Evolutionary conservation across 75 land plant genomes (phyloP).

Genomic region (Cunninghamia lanceolata): DNA sequence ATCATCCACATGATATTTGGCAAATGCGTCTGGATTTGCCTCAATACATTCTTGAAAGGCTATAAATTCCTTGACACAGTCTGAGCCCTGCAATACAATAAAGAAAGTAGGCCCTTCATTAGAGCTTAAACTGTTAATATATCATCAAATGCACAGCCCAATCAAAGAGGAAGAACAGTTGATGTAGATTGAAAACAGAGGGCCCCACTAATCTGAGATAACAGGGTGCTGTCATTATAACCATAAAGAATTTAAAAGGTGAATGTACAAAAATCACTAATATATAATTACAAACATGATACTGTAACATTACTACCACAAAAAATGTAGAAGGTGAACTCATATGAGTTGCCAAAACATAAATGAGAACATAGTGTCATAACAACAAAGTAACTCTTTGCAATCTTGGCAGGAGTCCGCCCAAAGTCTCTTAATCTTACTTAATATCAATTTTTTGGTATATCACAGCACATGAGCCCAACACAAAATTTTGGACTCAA

Average conservation of each 20-base stretch:
- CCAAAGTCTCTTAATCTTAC: background rate
- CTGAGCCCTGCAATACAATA: constrained; percentile 49
- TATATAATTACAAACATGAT: background rate
- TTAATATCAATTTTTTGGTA: too few species aligned
- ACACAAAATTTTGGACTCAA: background rate
- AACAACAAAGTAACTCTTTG: background rate
- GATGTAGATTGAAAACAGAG: background rate
- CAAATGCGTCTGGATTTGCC: constrained; percentile 55
- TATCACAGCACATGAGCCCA: background rate
- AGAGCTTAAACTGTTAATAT: background rate
- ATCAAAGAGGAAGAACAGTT: background rate
- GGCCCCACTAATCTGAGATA: background rate
- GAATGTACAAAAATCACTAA: background rate
- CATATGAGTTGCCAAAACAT: background rate
- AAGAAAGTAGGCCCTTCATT: background rate
- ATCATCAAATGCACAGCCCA: background rate
- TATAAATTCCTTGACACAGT: constrained; percentile 63
- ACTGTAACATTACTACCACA: background rate
- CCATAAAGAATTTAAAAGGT: background rate
- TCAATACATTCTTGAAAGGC: constrained; percentile 65
- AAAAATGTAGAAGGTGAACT: background rate
- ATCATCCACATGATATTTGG: constrained; percentile 53
- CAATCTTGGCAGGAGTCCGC: background rate
- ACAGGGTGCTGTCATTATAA: too few species aligned
- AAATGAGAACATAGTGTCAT: background rate